Evolutionary conservation across 345 rosid species (phyloP).

Genomic region (Balakata baccata): DNA sequence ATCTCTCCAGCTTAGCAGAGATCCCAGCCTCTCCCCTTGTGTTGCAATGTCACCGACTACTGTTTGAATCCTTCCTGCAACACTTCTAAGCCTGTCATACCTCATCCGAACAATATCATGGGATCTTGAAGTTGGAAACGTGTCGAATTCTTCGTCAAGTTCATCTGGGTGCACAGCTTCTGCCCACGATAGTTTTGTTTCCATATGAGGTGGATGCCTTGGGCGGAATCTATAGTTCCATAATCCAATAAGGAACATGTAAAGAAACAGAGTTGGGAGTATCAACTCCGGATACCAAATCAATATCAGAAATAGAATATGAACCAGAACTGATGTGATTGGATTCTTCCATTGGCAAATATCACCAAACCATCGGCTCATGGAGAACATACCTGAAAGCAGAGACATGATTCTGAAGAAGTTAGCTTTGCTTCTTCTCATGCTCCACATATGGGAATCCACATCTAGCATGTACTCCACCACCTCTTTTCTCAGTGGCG

Average conservation of each 20-base stretch:
- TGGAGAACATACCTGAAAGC: slow-evolving; percentile 8
- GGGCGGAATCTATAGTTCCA: slow-evolving; percentile 16
- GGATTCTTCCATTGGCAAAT: slow-evolving; percentile 22
- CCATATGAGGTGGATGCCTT: slow-evolving; percentile 22
- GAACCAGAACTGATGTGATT: slow-evolving; percentile 15
- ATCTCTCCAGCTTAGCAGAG: slow-evolving; percentile 13
- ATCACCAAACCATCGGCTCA: slow-evolving; percentile 11
- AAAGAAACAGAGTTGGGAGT: slow-evolving; percentile 14
- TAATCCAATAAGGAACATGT: slow-evolving; percentile 18
- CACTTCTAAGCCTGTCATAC: slow-evolving; percentile 12
- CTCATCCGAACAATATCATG: slow-evolving; percentile 7
- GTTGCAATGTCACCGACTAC: slow-evolving; percentile 6
- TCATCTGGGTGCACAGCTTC: slow-evolving; percentile 16
- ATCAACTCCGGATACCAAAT: slow-evolving; percentile 12
- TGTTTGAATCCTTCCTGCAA: slow-evolving; percentile 12
- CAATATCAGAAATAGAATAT: slow-evolving; percentile 11
- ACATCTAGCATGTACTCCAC: slow-evolving; percentile 20
- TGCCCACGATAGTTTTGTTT: slow-evolving; percentile 20
- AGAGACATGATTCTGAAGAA: slow-evolving; percentile 16
- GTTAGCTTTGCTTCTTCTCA: slow-evolving; percentile 21
- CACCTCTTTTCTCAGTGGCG: slow-evolving; percentile 15
- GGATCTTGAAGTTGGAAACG: slow-evolving; percentile 5
- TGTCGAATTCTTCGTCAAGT: slow-evolving; percentile 5
- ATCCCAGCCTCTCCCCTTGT: slow-evolving; percentile 6
- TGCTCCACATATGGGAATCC: slow-evolving; percentile 20